Percentiles rank a stretch among this genome's conserved stretches.
Evolutionary conservation across 306 rosid species (phyloP).

Genomic region (Medicago arabica): DNA sequence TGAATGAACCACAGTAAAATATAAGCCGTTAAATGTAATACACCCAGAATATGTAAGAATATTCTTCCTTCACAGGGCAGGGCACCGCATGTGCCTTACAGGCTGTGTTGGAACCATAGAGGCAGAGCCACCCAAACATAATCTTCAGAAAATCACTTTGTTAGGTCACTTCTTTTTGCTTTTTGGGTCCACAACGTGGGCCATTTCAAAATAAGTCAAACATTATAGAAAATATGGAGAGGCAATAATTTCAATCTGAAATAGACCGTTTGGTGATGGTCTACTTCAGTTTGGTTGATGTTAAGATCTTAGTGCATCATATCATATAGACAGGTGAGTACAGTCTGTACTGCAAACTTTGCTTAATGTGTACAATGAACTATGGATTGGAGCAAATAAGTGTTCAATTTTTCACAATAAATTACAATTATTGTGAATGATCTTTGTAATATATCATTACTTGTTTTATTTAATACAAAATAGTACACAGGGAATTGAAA

Average conservation of each 20-base stretch:
- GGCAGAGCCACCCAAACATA: constrained; percentile 25
- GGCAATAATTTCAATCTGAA: constrained; percentile 32
- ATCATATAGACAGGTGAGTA: background rate
- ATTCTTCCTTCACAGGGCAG: constrained; percentile 1
- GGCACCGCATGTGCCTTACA: constrained; percentile 21
- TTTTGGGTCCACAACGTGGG: constrained; percentile 28
- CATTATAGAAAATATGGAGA: background rate
- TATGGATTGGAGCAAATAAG: constrained; percentile 2
- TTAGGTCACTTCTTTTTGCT: constrained; percentile 30
- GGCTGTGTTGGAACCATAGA: constrained; percentile 14
- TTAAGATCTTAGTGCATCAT: constrained; percentile 15
- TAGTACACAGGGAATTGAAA: background rate
- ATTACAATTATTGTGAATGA: background rate
- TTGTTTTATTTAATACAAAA: background rate
- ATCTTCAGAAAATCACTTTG: constrained; percentile 31
- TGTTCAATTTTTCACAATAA: background rate
- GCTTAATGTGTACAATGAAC: background rate
- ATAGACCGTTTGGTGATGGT: constrained; percentile 20
- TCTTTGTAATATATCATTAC: background rate
- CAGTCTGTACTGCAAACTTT: constrained; percentile 3
- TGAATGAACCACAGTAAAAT: background rate
- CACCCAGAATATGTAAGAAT: constrained; percentile 14
- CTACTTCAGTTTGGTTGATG: constrained; percentile 15
- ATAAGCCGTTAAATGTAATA: constrained; percentile 11
- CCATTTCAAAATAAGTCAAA: constrained; percentile 34